Conservation (phyloP, 1,284 basidiomycete genomes). For the Cutaneotrichosporon sp. region DNA sequence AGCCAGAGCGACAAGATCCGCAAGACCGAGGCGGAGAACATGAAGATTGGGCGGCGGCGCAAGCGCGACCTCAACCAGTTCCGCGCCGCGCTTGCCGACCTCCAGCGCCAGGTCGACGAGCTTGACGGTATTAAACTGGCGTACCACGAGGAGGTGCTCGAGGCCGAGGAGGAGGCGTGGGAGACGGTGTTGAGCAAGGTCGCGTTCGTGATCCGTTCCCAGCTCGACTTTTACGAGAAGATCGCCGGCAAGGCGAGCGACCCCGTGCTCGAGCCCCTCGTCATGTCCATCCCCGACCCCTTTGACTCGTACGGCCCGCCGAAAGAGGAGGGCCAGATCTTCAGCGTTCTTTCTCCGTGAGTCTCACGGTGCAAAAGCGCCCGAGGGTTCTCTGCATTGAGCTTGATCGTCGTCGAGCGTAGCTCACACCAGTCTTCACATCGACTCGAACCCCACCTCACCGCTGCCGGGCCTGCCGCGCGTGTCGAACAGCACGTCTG, state of each 20-base stretch:
- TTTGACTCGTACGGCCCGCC: constrained; percentile 89
- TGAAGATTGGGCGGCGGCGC: constrained; percentile 67
- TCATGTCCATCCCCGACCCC: constrained; percentile 85
- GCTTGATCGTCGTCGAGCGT: background rate
- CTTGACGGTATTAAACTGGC: constrained; percentile 55
- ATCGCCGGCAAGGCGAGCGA: constrained; percentile 74
- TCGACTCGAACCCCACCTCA: constrained; percentile 40
- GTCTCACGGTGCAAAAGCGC: constrained; percentile 51
- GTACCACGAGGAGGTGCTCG: constrained; percentile 68
- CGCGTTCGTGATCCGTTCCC: constrained; percentile 50
- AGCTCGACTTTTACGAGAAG: constrained; percentile 55
- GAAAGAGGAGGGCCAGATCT: constrained; percentile 85
- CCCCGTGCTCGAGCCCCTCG: constrained; percentile 84
- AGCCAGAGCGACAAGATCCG: constrained; percentile 84
- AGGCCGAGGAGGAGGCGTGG: constrained; percentile 90
- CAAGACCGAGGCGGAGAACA: constrained; percentile 83
- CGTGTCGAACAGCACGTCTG: constrained; percentile 26
- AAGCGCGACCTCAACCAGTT: constrained; percentile 84
- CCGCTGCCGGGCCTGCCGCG: constrained; percentile 42
- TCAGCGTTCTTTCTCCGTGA: constrained; percentile 82
- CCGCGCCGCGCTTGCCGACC: constrained; percentile 73
- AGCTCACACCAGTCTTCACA: constrained; percentile 24
- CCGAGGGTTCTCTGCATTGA: too few species aligned
- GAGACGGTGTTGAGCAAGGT: constrained; percentile 82
- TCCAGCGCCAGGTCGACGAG: constrained; percentile 76